A percentile compares a stretch with the other conserved stretches of the same genome.
phyloP scores from a whole-genome alignment of 2,329 filamentous ascomycete genomes.

The Fusarium verticillioides region DNA sequence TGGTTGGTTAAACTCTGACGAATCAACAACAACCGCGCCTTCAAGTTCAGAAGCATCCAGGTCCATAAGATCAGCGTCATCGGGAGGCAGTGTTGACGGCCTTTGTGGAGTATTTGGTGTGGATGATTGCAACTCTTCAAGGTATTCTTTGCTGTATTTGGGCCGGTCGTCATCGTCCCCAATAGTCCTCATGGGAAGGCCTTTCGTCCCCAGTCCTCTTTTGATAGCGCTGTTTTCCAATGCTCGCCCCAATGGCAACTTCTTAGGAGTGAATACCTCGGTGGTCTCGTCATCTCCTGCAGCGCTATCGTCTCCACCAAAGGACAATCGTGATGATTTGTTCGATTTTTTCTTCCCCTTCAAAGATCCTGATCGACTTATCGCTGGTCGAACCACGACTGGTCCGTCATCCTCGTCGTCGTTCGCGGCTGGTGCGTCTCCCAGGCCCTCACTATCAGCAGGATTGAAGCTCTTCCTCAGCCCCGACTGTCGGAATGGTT shows the following conservation, averaged over 20 bases:
- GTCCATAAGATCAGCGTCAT: conserved; percentile 63
- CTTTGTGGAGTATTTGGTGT: conserved; percentile 85
- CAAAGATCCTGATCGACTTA: conserved; percentile 59
- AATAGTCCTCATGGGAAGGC: conserved; percentile 66
- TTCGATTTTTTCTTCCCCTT: conserved; percentile 73
- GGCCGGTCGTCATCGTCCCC: conserved; percentile 75
- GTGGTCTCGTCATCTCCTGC: conserved; percentile 61
- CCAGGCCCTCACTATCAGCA: conserved; percentile 50
- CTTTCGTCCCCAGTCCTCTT: conserved; percentile 59
- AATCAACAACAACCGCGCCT: conserved; percentile 72
- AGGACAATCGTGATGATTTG: conserved; percentile 76
- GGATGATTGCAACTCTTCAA: conserved; percentile 85
- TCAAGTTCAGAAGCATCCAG: conserved; percentile 71
- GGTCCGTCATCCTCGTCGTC: conserved; percentile 59
- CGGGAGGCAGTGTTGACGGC: conserved; percentile 57
- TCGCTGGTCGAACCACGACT: conserved; percentile 60
- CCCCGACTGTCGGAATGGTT: conserved; percentile 67
- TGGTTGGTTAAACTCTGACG: conserved; percentile 46
- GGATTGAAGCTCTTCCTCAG: conserved; percentile 67
- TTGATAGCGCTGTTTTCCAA: conserved; percentile 74
- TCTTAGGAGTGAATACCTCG: conserved; percentile 72
- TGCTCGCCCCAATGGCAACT: conserved; percentile 71
- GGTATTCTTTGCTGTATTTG: conserved; percentile 85
- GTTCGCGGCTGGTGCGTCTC: conserved; percentile 44
- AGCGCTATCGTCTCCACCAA: conserved; percentile 69